Evolutionary conservation across 2,329 filamentous ascomycete species (phyloP).

Genomic region (Neurospora sp.): DNA sequence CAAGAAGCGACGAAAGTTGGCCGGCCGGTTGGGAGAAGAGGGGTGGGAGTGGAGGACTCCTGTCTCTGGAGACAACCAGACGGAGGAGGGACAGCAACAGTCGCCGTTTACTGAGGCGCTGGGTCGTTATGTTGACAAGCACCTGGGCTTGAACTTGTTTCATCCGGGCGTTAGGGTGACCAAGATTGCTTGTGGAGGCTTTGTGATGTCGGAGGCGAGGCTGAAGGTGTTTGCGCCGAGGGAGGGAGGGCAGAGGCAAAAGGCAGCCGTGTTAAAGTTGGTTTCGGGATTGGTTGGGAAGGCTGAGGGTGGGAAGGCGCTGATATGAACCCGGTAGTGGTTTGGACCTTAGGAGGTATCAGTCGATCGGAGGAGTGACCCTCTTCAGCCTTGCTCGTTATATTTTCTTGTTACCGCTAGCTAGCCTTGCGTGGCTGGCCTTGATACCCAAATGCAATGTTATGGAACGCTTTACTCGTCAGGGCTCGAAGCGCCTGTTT

Average conservation of each 20-base stretch:
- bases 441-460: neutral
- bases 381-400: neutral
- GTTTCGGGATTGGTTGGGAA: slow-evolving; percentile 10
- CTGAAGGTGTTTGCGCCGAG: slow-evolving; percentile 31
- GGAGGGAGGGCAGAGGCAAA: neutral
- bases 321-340: neutral
- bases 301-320: slow-evolving; percentile 1
- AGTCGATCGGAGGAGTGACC: rapidly evolving
- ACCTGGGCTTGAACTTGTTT: slow-evolving; percentile 45
- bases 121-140: slow-evolving; percentile 38
- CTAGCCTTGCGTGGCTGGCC: neutral
- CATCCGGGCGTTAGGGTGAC: slow-evolving; percentile 43
- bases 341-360: neutral
- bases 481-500: too few relatives aligned
- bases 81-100: slow-evolving; percentile 10
- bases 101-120: slow-evolving; percentile 42
- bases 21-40: slow-evolving; percentile 38
- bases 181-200: slow-evolving; percentile 46
- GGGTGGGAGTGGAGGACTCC: slow-evolving; percentile 40
- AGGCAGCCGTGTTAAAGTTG: slow-evolving; percentile 8
- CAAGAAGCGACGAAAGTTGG: slow-evolving; percentile 34
- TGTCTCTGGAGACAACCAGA: neutral
- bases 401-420: neutral
- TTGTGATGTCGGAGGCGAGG: slow-evolving; percentile 42
- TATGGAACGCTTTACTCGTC: too few relatives aligned